A percentile compares a stretch with the other conserved stretches of the same genome.
These are phyloP conservation scores for Phytophthora sp. DNA, from an alignment of 352 stramenopile species.

Conservation along the genomic window DNA sequence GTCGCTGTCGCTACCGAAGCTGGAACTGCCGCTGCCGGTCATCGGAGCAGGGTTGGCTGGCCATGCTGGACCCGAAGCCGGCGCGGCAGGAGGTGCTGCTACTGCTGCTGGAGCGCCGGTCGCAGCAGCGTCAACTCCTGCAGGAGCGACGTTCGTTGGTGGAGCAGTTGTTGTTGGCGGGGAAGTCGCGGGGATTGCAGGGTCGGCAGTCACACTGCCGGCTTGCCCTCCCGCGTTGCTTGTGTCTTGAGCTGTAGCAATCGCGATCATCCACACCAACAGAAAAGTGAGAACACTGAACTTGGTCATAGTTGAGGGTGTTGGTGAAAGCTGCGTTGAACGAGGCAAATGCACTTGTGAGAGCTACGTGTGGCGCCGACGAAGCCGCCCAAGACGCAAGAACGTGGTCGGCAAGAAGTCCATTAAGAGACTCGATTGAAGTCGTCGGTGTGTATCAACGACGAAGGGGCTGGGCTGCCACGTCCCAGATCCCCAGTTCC, in stretches of 20 bases:
- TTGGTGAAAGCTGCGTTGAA: not conserved
- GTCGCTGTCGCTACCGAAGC: slow-evolving; percentile 17
- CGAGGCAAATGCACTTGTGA: slow-evolving; percentile 28
- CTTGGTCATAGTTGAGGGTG: slow-evolving; percentile 10
- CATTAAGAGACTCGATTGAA: slow-evolving; percentile 25
- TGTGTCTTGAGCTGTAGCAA: slow-evolving; percentile 29
- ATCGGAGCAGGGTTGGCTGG: slow-evolving; percentile 11
- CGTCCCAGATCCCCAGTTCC: slow-evolving; percentile 8
- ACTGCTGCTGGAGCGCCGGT: slow-evolving; percentile 1
- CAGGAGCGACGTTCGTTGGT: not conserved
- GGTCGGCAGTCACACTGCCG: slow-evolving; percentile 20
- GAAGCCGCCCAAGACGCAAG: not conserved
- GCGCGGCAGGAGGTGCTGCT: not conserved
- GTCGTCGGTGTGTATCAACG: not conserved
- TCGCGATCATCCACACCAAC: slow-evolving; percentile 8
- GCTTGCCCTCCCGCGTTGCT: slow-evolving; percentile 21
- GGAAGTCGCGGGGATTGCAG: not conserved
- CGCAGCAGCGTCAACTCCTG: not conserved
- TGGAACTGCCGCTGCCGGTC: slow-evolving; percentile 22
- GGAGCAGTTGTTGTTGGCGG: not conserved
- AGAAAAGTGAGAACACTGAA: slow-evolving; percentile 10
- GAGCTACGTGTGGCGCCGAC: not conserved
- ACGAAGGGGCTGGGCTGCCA: not conserved
- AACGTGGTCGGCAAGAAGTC: not conserved
- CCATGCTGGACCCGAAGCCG: slow-evolving; percentile 1